Conservation (phyloP, 1,139 yeast genomes). For the Yamadazyma siamensis region DNA sequence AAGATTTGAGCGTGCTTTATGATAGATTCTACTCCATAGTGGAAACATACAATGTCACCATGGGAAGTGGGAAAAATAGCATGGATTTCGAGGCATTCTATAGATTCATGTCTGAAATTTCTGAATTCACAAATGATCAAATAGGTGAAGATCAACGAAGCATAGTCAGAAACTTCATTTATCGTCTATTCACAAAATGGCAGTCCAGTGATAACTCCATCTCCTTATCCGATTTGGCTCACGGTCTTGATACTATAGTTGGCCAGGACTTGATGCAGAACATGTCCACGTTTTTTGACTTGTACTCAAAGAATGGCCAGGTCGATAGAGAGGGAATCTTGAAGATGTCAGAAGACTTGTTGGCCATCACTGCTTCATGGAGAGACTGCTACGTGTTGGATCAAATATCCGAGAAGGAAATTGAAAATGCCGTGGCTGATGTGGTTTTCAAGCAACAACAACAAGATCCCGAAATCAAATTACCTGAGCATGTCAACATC, state of each 20-base stretch:
- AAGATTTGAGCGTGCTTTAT: conserved; percentile 66
- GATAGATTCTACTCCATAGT: conserved; percentile 82
- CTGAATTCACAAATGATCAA: conserved; percentile 64
- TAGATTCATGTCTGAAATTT: conserved; percentile 72
- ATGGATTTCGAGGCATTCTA: conserved; percentile 76
- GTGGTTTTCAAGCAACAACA: conserved; percentile 39
- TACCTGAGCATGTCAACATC: conserved; percentile 59
- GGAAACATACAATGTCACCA: conserved; percentile 60
- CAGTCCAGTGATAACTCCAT: conserved; percentile 54
- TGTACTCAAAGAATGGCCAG: conserved; percentile 66
- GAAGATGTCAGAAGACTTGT: conserved; percentile 79
- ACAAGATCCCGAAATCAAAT: conserved; percentile 16
- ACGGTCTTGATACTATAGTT: conserved; percentile 67
- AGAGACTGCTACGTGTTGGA: conserved; percentile 65
- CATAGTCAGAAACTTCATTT: conserved; percentile 41
- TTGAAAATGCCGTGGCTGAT: conserved; percentile 66
- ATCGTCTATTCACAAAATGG: conserved; percentile 69
- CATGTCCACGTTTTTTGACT: conserved; percentile 72
- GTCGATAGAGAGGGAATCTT: conserved; percentile 78
- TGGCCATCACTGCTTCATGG: conserved; percentile 82
- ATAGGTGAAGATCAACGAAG: conserved; percentile 23
- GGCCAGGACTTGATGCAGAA: conserved; percentile 76
- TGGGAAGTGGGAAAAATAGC: conserved; percentile 65
- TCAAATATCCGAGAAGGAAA: conserved; percentile 53
- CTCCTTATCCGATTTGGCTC: conserved; percentile 64